These are phyloP conservation scores for Puccinia polysora DNA, from an alignment of 1,284 basidiomycete genomes.

Conservation along the genomic window DNA sequence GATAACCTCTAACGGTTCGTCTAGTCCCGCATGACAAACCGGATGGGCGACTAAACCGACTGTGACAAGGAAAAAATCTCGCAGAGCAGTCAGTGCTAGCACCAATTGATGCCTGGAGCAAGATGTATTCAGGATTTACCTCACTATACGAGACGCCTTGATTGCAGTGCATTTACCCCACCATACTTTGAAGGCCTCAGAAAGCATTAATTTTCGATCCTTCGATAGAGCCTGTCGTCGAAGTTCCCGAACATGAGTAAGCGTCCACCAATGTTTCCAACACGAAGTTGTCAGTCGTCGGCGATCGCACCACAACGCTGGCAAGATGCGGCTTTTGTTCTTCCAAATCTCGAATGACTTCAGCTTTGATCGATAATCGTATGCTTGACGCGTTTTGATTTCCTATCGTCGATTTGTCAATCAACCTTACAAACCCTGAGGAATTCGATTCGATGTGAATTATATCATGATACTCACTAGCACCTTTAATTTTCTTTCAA, in stretches of 20 bases:
- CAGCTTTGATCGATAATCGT: conserved; percentile 1
- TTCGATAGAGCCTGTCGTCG: conserved; percentile 1
- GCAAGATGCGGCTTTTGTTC: background rate
- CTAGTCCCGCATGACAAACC: conserved; percentile 9
- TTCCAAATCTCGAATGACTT: conserved; percentile 6
- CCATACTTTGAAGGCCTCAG: conserved; percentile 38
- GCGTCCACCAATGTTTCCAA: conserved; percentile 15
- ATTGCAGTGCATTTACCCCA: conserved; percentile 38
- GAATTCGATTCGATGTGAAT: background rate
- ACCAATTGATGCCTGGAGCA: background rate
- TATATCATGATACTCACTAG: background rate
- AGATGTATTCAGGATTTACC: conserved; percentile 8
- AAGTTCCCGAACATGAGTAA: conserved; percentile 12
- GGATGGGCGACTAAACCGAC: conserved; percentile 33
- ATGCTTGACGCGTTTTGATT: background rate
- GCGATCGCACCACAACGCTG: conserved; percentile 23
- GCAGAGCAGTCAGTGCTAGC: background rate
- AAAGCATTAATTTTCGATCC: conserved; percentile 16
- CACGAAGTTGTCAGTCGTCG: background rate
- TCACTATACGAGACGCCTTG: conserved; percentile 34
- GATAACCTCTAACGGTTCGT: conserved; percentile 8
- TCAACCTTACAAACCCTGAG: too few relatives aligned
- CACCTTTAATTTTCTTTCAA: conserved; percentile 8
- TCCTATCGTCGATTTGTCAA: conserved; percentile 1
- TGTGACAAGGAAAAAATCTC: background rate